Base-by-base conservation (phyloP, 805 yeast species). In the Lipomyces starkeyi region DNA sequence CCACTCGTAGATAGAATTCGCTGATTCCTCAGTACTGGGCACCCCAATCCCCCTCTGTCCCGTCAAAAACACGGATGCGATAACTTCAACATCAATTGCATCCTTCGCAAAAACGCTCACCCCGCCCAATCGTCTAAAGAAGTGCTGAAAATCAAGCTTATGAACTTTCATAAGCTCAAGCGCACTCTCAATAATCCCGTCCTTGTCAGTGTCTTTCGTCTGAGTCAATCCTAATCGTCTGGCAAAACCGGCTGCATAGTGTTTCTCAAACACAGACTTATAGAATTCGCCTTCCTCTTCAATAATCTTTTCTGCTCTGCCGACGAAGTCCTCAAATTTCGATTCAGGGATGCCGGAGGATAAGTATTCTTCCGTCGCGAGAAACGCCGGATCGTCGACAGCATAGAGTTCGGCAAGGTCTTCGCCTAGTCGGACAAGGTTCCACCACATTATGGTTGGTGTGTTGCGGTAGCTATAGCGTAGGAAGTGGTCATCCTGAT, bases 381-480 rank as follows among this genome's bases (percentile, higher is more conserved):
- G 73, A 68, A 83, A 83, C 6, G 77, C 73, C 9, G 80, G 77
- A 56, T 84, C 83, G 55, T 84, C 81, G 9, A 85, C 76, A 11
- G 97, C 97, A 47, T 93, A 81, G 27, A 93, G 81, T 75, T 91
- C 93, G 0, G 92, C 93, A 69, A 95, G 76, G 62, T 89, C 87
- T 76, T 95, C 97, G 2, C 94, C 97, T 25, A 93, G 81, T 70
- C 94, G 85, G 0, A 91, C 86, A 76, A 94, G 81, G 77, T 94
- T 95, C 96, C 97, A 94, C 97, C 97, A 92, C 58, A 94, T 87
- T 0, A 93, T 86, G 32, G 88, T 84, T 0, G 98, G 98, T 11
- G 91, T 89, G 74, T 91, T 92, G n/a, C 84, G 84, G 79, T 89
- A 93, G 7, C 92, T 86, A 77, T 95, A 94, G 58, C 97, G 82